These are phyloP conservation scores for Singerocomus rubriflavus DNA, from an alignment of 1,284 basidiomycete species.

Conservation along the genomic window DNA sequence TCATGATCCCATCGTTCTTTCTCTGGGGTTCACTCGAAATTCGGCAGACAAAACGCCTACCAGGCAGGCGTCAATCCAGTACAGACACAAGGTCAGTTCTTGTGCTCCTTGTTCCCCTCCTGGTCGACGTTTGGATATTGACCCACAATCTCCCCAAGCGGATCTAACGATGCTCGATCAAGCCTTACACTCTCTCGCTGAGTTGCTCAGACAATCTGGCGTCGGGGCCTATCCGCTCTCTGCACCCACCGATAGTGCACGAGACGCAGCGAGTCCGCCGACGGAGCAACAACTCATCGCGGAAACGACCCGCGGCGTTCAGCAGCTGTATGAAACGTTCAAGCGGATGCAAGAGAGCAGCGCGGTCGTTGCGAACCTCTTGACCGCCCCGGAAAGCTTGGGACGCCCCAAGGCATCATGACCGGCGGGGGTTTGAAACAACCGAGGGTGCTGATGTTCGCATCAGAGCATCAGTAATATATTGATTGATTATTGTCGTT, in stretches of 20 bases:
- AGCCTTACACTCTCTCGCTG: conserved; percentile 35
- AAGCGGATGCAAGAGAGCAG: conserved; percentile 44
- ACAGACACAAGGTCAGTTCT: conserved; percentile 40
- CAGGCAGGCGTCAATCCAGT: conserved; percentile 37
- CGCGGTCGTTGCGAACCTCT: conserved; percentile 37
- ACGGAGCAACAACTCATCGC: conserved; percentile 37
- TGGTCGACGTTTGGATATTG: neutral
- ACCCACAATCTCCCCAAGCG: conserved; percentile 25
- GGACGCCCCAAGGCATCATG: conserved; percentile 18
- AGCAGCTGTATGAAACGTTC: conserved; percentile 39
- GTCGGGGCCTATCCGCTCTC: conserved; percentile 44
- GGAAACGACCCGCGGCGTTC: conserved; percentile 38
- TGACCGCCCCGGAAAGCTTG: conserved; percentile 16
- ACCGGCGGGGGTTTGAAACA: neutral
- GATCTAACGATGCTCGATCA: conserved; percentile 38
- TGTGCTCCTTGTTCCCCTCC: too few species aligned
- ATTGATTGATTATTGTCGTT: neutral
- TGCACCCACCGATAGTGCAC: conserved; percentile 9
- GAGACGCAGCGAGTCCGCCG: conserved; percentile 12
- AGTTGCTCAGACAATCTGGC: conserved; percentile 40
- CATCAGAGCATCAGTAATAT: neutral
- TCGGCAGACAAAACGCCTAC: conserved; percentile 43
- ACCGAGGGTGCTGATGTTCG: neutral
- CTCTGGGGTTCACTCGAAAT: neutral
- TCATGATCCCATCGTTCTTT: too few species aligned